Evolutionary conservation across 257 asterid species (phyloP), one percentile per base, ranked within the genome.

Genomic region (Ballota nigra): DNA sequence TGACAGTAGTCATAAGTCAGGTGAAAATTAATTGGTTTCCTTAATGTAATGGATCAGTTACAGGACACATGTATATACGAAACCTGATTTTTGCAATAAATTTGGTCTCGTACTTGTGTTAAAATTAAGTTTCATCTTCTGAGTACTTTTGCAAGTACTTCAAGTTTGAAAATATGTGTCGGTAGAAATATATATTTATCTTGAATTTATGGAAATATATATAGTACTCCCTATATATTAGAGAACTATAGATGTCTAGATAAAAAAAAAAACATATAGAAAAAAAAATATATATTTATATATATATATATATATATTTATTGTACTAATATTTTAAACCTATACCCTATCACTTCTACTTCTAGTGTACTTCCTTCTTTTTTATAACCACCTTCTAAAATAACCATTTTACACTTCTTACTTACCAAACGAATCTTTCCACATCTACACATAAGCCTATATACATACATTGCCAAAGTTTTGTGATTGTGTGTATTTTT

Each of bases 21-120:
- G 47, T 62, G 33, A 9, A 63, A 63, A 1, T 24, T 6, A 53
- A 23, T 2, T 22, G 38, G 19, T 4, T 5, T 24, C 63, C 12
- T 2, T 34, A 41, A 11, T 41, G 16, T 36, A 36, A 36, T 45
- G 15, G 72, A 33, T 28, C 40, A 69, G 65, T 57, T 33, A 20
- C 66, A 24, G 7, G 43, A 24, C 22, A 4, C 38, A 59, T 57
- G 58, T 19, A 20, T 41, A 60, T 70, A 70, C 56, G 19, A 31
- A 20, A 23, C 18, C 67, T 57, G 67, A 56, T 38, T 26, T n/a
- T 59, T 4, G 75, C 18, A 70, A 70, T 70, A 23, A 70, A 58
- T 70, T 16, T 41, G 1, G 66, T 70, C 34, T 47, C 45, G 45
- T 66, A 47, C 64, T 13, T 51, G 1, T 29, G 20, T 29, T 51